phyloP scores from a whole-genome alignment of 2,329 filamentous ascomycete species.

The Monosporascus cannonballus region DNA sequence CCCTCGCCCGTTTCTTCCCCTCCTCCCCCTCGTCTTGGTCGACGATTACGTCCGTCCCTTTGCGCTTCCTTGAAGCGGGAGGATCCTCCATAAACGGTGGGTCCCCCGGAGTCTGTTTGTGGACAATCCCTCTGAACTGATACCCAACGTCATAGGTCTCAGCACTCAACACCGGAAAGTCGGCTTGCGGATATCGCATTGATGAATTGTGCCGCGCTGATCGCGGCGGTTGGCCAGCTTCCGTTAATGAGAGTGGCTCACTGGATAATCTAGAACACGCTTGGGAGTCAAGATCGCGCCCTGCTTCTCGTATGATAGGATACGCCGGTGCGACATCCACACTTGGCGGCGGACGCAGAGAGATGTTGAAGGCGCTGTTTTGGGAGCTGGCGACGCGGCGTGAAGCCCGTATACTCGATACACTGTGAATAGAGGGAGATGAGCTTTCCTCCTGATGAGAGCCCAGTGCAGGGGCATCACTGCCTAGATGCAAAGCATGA shows the following conservation, averaged over 20 bases:
- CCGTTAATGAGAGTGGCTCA: background rate
- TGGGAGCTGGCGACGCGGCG: too few relatives aligned
- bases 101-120: constrained; percentile 10
- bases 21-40: constrained; percentile 35
- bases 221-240: background rate
- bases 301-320: background rate
- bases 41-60: constrained; percentile 21
- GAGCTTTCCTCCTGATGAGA: too few relatives aligned
- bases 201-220: constrained; percentile 5
- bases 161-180: constrained; percentile 39
- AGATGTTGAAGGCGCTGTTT: background rate
- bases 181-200: constrained; percentile 27
- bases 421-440: background rate
- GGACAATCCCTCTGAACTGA: constrained; percentile 8
- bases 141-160: constrained; percentile 38
- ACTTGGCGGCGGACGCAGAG: background rate
- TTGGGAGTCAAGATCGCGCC: background rate
- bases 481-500: background rate
- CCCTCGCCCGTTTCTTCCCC: constrained; percentile 57
- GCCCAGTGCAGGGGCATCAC: background rate
- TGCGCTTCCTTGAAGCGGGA: constrained; percentile 26
- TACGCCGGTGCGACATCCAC: background rate
- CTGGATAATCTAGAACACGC: background rate
- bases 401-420: background rate
- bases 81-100: constrained; percentile 13